Evolutionary conservation across 345 rosid species (phyloP).

Genomic region (Salix brachista): DNA sequence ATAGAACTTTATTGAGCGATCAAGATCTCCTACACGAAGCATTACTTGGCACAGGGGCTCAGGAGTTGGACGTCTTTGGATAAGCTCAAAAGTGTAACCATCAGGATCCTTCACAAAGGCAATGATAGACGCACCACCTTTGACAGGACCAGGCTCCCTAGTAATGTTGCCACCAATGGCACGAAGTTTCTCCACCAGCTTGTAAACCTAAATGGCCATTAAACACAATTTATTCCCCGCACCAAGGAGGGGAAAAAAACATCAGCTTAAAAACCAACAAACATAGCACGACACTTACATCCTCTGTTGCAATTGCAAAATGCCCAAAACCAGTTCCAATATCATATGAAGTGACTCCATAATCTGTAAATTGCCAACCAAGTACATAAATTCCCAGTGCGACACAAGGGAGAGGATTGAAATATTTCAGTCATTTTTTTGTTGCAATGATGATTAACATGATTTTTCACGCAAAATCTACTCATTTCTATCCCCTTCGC

Average conservation of each 20-base stretch:
- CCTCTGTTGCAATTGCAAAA: conserved; percentile 81
- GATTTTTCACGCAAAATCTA: background rate
- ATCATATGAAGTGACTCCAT: conserved; percentile 80
- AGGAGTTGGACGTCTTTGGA: conserved; percentile 83
- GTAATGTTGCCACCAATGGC: conserved; percentile 76
- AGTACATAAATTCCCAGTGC: background rate
- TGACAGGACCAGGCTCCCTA: conserved; percentile 91
- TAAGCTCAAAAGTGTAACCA: conserved; percentile 79
- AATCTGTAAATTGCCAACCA: conserved; percentile 42
- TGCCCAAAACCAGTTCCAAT: conserved; percentile 96
- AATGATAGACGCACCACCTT: conserved; percentile 67
- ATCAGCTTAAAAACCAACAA: background rate
- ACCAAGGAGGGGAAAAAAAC: background rate
- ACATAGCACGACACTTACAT: conserved; percentile 41
- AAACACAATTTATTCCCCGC: conserved; percentile 1
- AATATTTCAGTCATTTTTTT: background rate
- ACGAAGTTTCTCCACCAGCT: conserved; percentile 65
- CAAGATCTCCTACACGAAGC: conserved; percentile 91
- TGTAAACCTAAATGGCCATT: conserved; percentile 48
- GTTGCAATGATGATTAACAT: too few species aligned
- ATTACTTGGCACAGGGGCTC: conserved; percentile 94
- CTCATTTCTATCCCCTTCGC: background rate
- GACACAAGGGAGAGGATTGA: background rate
- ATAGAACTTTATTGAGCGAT: conserved; percentile 76
- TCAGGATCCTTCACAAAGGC: conserved; percentile 99